Conservation (phyloP, 164 flowering plant species). For the Umbilicus rupestris region DNA sequence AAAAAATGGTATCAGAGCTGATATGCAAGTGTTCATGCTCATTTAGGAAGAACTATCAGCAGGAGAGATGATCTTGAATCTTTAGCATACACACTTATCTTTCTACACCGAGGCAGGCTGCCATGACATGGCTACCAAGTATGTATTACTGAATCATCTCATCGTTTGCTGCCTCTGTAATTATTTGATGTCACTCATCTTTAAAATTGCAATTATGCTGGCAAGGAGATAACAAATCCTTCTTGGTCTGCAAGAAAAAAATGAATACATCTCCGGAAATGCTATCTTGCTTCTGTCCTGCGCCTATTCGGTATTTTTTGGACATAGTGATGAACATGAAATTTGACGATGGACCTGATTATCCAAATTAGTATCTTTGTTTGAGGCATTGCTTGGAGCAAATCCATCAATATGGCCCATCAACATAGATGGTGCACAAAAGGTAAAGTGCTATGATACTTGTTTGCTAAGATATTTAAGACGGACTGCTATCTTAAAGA, state of each 20-base stretch:
- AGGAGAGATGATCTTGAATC: conserved; percentile 94
- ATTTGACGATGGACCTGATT: conserved; percentile 88
- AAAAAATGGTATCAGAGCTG: too few relatives aligned
- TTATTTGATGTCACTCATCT: background rate
- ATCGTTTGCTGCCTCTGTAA: too few relatives aligned
- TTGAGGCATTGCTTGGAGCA: conserved; percentile 62
- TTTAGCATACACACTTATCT: conserved; percentile 80
- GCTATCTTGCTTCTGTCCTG: conserved; percentile 74
- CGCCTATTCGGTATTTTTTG: conserved; percentile 66
- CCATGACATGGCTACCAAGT: conserved; percentile 98
- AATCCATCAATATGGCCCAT: conserved; percentile 77
- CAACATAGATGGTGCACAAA: conserved; percentile 86
- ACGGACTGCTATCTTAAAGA: conserved; percentile 5
- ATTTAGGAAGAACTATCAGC: conserved; percentile 88
- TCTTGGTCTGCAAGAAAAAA: conserved; percentile 84
- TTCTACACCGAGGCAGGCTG: conserved; percentile 70
- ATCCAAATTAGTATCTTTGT: conserved; percentile 61
- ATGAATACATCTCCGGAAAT: conserved; percentile 79
- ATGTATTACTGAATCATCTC: background rate
- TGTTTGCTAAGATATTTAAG: background rate
- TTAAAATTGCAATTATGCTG: background rate
- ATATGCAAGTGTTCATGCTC: conserved; percentile 93
- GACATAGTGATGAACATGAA: conserved; percentile 82
- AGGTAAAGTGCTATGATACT: conserved; percentile 25
- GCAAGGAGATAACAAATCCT: conserved; percentile 87